These are phyloP conservation scores for Wickerhamomyces ciferrii DNA, from an alignment of 805 yeast genomes.

Conservation along the genomic window DNA sequence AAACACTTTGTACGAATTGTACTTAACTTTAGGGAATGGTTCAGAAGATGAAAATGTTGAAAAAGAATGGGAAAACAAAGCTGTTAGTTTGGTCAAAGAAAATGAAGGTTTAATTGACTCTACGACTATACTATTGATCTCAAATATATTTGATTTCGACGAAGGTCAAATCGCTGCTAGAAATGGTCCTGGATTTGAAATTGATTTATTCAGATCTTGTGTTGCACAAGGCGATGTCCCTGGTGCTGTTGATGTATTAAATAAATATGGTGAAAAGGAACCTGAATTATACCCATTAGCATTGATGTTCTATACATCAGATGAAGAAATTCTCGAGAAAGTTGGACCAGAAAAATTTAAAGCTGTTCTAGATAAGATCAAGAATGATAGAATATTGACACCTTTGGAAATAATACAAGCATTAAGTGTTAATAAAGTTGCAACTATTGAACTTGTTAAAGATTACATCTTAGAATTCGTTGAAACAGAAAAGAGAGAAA, in stretches of 20 bases:
- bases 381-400: constrained; percentile 49
- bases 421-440: constrained; percentile 53
- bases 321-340: constrained; percentile 40
- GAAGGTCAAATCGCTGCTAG: constrained; percentile 38
- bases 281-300: constrained; percentile 65
- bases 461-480: constrained; percentile 61
- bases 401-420: constrained; percentile 76
- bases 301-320: constrained; percentile 56
- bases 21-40: constrained; percentile 51
- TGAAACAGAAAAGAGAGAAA: constrained; percentile 54
- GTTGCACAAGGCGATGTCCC: constrained; percentile 52
- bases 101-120: constrained; percentile 49
- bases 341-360: constrained; percentile 46
- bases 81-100: constrained; percentile 42
- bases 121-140: constrained; percentile 39
- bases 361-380: constrained; percentile 47
- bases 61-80: constrained; percentile 61
- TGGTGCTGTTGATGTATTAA: constrained; percentile 52
- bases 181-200: constrained; percentile 26
- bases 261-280: constrained; percentile 54
- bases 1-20: constrained; percentile 78
- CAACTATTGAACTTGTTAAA: constrained; percentile 69
- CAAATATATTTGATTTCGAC: constrained; percentile 40
- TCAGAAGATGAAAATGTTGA: constrained; percentile 30
- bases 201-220: constrained; percentile 62